phyloP scores from a whole-genome alignment of 805 yeast genomes.

The Barnettozyma siamensis region DNA sequence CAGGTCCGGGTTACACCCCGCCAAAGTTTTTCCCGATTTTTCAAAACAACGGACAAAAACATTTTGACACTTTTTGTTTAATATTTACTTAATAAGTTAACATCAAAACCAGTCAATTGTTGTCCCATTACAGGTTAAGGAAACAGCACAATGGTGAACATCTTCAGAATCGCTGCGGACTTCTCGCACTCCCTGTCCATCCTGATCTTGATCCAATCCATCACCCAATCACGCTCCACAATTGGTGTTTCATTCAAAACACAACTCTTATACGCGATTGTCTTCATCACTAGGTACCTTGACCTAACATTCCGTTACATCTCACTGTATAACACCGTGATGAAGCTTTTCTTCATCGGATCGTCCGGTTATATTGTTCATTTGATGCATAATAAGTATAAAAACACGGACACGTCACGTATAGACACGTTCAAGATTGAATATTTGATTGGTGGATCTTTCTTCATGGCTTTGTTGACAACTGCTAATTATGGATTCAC shows the following conservation, averaged over 20 bases:
- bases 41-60: too few relatives aligned
- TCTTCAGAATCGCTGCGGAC: conserved; percentile 57
- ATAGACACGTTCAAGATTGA: conserved; percentile 71
- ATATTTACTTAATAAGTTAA: too few relatives aligned
- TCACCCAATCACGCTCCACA: conserved; percentile 56
- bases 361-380: conserved; percentile 72
- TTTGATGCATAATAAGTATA: conserved; percentile 58
- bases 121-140: too few relatives aligned
- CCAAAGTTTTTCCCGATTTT: too few relatives aligned
- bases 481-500: conserved; percentile 54
- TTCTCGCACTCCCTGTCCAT: conserved; percentile 78
- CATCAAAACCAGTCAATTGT: too few relatives aligned
- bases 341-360: conserved; percentile 77
- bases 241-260: conserved; percentile 88
- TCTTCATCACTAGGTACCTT: conserved; percentile 67
- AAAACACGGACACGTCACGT: conserved; percentile 44
- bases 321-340: conserved; percentile 67
- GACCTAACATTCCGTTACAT: conserved; percentile 39
- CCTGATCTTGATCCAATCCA: conserved; percentile 66
- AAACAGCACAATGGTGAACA: conserved; percentile 28
- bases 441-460: conserved; percentile 62
- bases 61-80: too few relatives aligned
- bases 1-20: too few relatives aligned
- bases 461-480: conserved; percentile 54
- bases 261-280: conserved; percentile 70